Conservation (phyloP, 371 early-diverging fungal genomes). For the Mucor mucedo region DNA sequence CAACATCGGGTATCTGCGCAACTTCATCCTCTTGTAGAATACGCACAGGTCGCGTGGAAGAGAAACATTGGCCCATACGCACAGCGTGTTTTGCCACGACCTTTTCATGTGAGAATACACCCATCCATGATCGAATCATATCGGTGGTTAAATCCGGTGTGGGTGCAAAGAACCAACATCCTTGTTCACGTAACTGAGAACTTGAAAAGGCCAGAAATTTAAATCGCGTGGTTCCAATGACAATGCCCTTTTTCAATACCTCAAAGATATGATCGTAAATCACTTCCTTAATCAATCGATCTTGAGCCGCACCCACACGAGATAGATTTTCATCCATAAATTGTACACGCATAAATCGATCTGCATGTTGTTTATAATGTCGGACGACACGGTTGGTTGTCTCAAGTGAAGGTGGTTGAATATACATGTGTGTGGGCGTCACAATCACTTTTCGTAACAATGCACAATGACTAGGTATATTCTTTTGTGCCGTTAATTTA, state of each 20-base stretch:
- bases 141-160: conserved; percentile 48
- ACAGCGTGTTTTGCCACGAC: conserved; percentile 75
- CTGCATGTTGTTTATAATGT: conserved; percentile 47
- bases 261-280: conserved; percentile 59
- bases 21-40: conserved; percentile 43
- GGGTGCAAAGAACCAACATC: conserved; percentile 76
- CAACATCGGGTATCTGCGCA: conserved; percentile 60
- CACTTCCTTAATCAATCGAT: conserved; percentile 32
- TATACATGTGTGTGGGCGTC: conserved; percentile 65
- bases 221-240: conserved; percentile 62
- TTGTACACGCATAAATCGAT: conserved; percentile 72
- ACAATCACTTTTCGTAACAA: conserved; percentile 64
- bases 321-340: conserved; percentile 69
- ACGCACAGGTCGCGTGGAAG: conserved; percentile 62
- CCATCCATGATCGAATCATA: conserved; percentile 75
- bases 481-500: conserved; percentile 25
- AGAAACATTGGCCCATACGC: conserved; percentile 83
- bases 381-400: conserved; percentile 73
- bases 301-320: conserved; percentile 35
- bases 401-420: conserved; percentile 62
- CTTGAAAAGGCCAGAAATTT: conserved; percentile 77
- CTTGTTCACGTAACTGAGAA: conserved; percentile 71
- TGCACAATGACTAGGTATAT: conserved; percentile 58
- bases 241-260: conserved; percentile 61
- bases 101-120: conserved; percentile 70